These are phyloP conservation scores for Saitozyma podzolica DNA, from an alignment of 768 basidiomycete genomes.

Conservation along the genomic window DNA sequence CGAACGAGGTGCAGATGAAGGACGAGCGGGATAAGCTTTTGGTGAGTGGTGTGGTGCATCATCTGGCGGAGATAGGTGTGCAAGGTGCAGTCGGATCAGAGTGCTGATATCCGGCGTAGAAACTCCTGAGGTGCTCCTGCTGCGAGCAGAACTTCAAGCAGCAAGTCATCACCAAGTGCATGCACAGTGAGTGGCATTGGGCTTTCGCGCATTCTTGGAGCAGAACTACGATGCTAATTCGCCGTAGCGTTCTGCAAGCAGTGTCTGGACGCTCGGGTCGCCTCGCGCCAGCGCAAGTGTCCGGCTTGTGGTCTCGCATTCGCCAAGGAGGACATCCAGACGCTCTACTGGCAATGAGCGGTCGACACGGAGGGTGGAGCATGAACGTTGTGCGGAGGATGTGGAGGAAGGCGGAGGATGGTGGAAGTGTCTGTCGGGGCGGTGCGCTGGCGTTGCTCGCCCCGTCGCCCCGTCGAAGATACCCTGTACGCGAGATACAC, in stretches of 20 bases:
- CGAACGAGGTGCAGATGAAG: slow-evolving; percentile 30
- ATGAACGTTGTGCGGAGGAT: too few species aligned
- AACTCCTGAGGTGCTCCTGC: slow-evolving; percentile 82
- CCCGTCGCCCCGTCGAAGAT: too few species aligned
- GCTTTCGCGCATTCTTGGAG: neutral
- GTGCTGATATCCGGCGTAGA: slow-evolving; percentile 55
- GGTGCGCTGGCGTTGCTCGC: too few species aligned
- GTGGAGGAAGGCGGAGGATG: too few species aligned
- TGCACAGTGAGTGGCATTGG: slow-evolving; percentile 70
- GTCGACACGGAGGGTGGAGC: neutral
- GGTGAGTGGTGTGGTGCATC: slow-evolving; percentile 32
- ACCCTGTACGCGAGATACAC: too few species aligned
- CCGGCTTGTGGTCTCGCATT: slow-evolving; percentile 82
- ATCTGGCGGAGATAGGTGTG: neutral
- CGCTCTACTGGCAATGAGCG: slow-evolving; percentile 61
- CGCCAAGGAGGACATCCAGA: slow-evolving; percentile 77
- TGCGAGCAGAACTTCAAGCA: slow-evolving; percentile 76
- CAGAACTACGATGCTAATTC: slow-evolving; percentile 5
- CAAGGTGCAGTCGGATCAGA: neutral
- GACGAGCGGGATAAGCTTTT: slow-evolving; percentile 45
- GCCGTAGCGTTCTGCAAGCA: slow-evolving; percentile 65
- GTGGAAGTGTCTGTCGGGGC: too few species aligned
- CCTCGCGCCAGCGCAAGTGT: slow-evolving; percentile 90
- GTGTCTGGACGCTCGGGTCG: slow-evolving; percentile 80
- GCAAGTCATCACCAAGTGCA: slow-evolving; percentile 81